These are phyloP conservation scores for Penicillium sclerotiorum DNA, from an alignment of 2,329 filamentous ascomycete species.

Conservation along the genomic window DNA sequence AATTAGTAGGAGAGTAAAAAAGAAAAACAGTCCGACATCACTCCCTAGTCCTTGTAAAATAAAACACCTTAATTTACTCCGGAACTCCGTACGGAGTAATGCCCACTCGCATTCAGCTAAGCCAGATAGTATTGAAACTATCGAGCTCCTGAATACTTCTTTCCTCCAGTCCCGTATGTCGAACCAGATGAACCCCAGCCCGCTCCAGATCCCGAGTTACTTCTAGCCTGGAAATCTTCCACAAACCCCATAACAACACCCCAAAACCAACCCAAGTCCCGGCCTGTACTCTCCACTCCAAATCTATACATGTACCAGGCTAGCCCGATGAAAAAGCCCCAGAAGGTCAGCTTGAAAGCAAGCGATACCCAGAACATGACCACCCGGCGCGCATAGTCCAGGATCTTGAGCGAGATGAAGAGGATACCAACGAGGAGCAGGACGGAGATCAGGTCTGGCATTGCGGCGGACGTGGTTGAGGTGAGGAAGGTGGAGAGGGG, in stretches of 20 bases:
- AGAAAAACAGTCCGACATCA: too few relatives aligned
- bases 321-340: slow-evolving; percentile 59
- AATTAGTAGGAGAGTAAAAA: not conserved
- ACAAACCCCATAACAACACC: slow-evolving; percentile 67
- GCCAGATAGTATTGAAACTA: too few relatives aligned
- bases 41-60: too few relatives aligned
- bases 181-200: too few relatives aligned
- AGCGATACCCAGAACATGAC: slow-evolving; percentile 78
- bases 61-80: too few relatives aligned
- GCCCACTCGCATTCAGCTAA: not conserved
- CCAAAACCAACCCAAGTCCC: slow-evolving; percentile 55
- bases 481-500: slow-evolving; percentile 41
- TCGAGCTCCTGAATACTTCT: not conserved
- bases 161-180: not conserved
- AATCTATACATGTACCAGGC: slow-evolving; percentile 57
- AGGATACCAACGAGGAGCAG: slow-evolving; percentile 61
- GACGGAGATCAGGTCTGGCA: slow-evolving; percentile 40
- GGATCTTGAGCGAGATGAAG: slow-evolving; percentile 65
- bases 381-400: slow-evolving; percentile 70
- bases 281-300: slow-evolving; percentile 36
- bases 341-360: slow-evolving; percentile 64
- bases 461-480: slow-evolving; percentile 28
- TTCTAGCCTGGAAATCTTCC: slow-evolving; percentile 54
- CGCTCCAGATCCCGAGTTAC: slow-evolving; percentile 39
- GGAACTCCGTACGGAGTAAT: too few relatives aligned